Conservation (phyloP, 2,329 filamentous ascomycete species). For the Albifimbria verrucaria region DNA sequence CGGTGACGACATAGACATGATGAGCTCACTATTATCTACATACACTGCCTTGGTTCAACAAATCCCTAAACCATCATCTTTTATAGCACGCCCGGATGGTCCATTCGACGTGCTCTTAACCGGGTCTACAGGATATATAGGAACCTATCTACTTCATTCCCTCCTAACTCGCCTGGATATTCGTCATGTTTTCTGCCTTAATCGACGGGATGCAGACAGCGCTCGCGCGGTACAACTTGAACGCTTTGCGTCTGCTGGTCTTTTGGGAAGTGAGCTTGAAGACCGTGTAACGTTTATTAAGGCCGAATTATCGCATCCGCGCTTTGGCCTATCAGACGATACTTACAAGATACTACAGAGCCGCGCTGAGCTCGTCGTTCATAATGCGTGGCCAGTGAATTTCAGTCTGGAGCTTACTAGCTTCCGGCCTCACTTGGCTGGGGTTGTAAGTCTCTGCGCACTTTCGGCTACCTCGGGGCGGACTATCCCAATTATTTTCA, state of each 20-base stretch:
- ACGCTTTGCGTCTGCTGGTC: neutral
- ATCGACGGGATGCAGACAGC: neutral
- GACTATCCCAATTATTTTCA: neutral
- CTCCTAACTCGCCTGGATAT: neutral
- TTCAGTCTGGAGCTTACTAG: neutral
- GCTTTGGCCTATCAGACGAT: neutral
- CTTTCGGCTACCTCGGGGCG: neutral
- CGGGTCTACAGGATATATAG: neutral
- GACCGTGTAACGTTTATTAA: neutral
- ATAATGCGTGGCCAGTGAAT: slow-evolving; percentile 1
- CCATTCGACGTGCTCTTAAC: neutral
- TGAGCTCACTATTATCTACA: neutral
- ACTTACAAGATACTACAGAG: neutral
- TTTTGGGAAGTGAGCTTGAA: neutral
- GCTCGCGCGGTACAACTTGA: neutral
- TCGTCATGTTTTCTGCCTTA: neutral
- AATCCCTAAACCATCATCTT: neutral
- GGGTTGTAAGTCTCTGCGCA: neutral
- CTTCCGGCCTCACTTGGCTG: neutral
- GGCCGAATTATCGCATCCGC: neutral
- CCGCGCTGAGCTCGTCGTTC: neutral
- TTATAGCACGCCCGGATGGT: neutral
- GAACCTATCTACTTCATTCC: neutral
- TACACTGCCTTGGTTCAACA: neutral
- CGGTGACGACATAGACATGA: neutral